phyloP scores from a whole-genome alignment of 2,329 filamentous ascomycete genomes.

The Trichoderma polysporum region DNA sequence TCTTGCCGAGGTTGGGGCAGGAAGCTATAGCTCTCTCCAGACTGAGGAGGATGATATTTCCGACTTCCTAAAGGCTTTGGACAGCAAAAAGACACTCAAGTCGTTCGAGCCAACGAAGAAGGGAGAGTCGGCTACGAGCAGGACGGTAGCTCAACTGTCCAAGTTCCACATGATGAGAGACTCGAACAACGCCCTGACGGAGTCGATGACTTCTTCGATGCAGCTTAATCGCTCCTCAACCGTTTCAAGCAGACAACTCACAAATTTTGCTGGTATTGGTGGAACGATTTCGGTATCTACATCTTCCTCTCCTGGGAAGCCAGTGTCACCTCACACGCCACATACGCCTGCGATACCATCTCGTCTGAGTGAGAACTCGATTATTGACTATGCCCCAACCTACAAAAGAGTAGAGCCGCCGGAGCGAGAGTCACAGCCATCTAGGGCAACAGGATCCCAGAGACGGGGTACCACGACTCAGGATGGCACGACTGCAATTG shows the following conservation, averaged over 20 bases:
- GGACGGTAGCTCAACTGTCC: conserved; percentile 74
- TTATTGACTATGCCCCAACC: conserved; percentile 44
- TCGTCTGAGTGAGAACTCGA: conserved; percentile 86
- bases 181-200: conserved; percentile 82
- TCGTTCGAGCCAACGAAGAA: conserved; percentile 70
- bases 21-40: conserved; percentile 65
- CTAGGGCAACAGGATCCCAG: conserved; percentile 33
- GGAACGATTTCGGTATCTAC: conserved; percentile 77
- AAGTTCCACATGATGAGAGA: conserved; percentile 89
- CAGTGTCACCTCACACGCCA: conserved; percentile 83
- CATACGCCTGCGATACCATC: conserved; percentile 94
- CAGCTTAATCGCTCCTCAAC: conserved; percentile 80
- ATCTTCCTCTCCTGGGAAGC: conserved; percentile 86
- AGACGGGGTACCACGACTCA: conserved; percentile 44
- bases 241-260: conserved; percentile 63
- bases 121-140: conserved; percentile 68
- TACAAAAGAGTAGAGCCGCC: conserved; percentile 34
- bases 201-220: conserved; percentile 89
- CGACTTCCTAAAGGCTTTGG: conserved; percentile 86
- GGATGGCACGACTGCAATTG: conserved; percentile 64
- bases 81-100: conserved; percentile 81
- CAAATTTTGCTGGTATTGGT: conserved; percentile 62
- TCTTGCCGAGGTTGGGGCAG: conserved; percentile 66
- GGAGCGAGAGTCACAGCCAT: conserved; percentile 28
- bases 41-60: conserved; percentile 90